Evolutionary conservation across 257 asterid species (phyloP).

Genomic region (Primulina huaijiensis): DNA sequence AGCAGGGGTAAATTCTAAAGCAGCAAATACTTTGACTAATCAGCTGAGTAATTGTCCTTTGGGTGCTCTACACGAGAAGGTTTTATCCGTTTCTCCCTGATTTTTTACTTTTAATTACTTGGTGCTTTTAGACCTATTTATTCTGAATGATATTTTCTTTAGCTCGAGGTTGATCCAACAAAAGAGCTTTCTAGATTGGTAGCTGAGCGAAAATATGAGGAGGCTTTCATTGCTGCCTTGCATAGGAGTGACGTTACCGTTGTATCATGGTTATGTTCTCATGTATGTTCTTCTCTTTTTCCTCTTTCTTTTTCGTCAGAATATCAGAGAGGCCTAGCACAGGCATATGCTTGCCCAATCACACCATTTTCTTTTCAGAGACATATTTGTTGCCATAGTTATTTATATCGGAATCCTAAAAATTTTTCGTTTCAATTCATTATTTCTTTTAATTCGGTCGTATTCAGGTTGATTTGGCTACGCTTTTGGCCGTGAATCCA

Average conservation of each 20-base stretch:
- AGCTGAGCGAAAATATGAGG: slow-evolving; percentile 82
- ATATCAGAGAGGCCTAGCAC: not conserved
- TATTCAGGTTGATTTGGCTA: slow-evolving; percentile 70
- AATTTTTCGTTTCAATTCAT: not conserved
- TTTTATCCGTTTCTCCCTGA: slow-evolving; percentile 26
- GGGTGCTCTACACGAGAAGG: slow-evolving; percentile 80
- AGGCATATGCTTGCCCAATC: no score
- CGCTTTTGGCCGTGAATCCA: slow-evolving; percentile 64
- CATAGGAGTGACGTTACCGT: slow-evolving; percentile 27
- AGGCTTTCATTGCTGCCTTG: slow-evolving; percentile 83
- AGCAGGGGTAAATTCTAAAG: slow-evolving; percentile 66
- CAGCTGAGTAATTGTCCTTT: slow-evolving; percentile 88
- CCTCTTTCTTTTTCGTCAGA: not conserved
- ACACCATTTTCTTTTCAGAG: not conserved
- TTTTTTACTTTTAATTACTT: not conserved
- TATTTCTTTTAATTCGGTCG: not conserved
- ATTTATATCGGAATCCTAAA: not conserved
- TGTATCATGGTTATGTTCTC: not conserved
- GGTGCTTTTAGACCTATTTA: slow-evolving; percentile 10
- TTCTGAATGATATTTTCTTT: slow-evolving; percentile 25
- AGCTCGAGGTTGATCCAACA: slow-evolving; percentile 94
- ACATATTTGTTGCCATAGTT: not conserved
- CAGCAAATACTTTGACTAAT: slow-evolving; percentile 52
- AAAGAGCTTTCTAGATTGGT: slow-evolving; percentile 81
- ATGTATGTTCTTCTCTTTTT: not conserved